Evolutionary conservation across 73 alveolate species (phyloP).

Genomic region (Paramecium primaurelia): DNA sequence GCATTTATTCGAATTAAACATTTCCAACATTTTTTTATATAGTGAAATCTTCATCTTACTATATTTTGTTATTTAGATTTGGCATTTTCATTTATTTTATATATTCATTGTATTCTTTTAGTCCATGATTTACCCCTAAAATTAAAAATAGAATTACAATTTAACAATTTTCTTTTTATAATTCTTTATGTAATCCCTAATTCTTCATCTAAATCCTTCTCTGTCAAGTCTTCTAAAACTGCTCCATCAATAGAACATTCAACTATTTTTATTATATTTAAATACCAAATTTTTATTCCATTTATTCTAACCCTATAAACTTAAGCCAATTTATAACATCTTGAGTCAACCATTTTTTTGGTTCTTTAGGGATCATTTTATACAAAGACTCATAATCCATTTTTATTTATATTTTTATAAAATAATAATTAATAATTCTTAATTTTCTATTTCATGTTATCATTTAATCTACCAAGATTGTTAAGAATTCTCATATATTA

Average conservation of each 20-base stretch:
- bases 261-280: not conserved
- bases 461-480: not conserved
- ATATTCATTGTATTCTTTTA: not conserved
- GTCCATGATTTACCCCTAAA: constrained; percentile 12
- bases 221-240: not conserved
- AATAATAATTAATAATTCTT: not conserved
- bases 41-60: not conserved
- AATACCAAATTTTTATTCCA: constrained; percentile 27
- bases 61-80: not conserved
- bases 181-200: not conserved
- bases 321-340: constrained; percentile 23
- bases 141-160: not conserved
- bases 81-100: not conserved
- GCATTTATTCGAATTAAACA: not conserved
- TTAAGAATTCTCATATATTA: not conserved
- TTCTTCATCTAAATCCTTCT: constrained; percentile 21
- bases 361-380: constrained; percentile 35
- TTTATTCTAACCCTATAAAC: not conserved
- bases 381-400: constrained; percentile 45
- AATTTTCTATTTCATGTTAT: not conserved
- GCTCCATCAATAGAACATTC: constrained; percentile 31
- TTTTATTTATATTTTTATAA: not conserved
- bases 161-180: not conserved
- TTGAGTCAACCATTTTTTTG: constrained; percentile 21
- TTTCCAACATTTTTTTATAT: not conserved